Evolutionary conservation across 2,329 filamentous ascomycete genomes (phyloP), one percentile per base, ranked within the genome.

Genomic region (Fusarium sp.): DNA sequence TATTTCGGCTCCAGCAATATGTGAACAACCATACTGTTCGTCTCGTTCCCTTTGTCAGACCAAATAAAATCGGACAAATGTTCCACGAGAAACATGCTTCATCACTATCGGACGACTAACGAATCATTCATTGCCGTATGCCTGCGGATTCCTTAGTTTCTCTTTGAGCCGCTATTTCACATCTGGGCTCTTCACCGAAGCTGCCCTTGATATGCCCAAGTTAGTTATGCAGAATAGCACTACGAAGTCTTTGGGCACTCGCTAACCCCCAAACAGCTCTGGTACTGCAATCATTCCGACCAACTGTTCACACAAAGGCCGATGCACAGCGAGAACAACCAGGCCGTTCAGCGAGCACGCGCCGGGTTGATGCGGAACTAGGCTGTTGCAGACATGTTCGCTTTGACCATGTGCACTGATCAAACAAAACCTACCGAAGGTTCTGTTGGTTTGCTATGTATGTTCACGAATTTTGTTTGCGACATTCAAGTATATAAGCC

Each of bases 1-100:
- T 49, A 46, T 52, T 65, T 63, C 51, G 65, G 63, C 70, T 54
- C 63, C 63, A 58, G 53, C 71, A 66, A 63, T 70, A 70, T 68
- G 61, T 56, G 58, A 71, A 65, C 71, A 69, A 71, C 53, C 66
- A 68, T 68, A 71, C 67, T 72, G 58, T 72, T 69, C 68, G 61
- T 74, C 64, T 53, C 61, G 67, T 71, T 73, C 69, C 67, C 58
- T 74, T 69, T 74, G 70, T 69, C 73, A 71, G 54, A 71, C 72
- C 65, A 73, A 76, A 75, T 75, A 77, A 75, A 76, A 74, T 73
- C 72, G 68, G 66, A 73, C 69, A 75, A 72, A 70, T 75, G 68
- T 75, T 72, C 63, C 65, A 54, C 57, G 63, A 72, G 71, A 72
- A 69, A 46, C 59, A 65, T 60, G 53, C 39, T 33, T 53, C 65